Conservation (phyloP, 177 flowering plant species). For the Tripterygium wilfordii region DNA sequence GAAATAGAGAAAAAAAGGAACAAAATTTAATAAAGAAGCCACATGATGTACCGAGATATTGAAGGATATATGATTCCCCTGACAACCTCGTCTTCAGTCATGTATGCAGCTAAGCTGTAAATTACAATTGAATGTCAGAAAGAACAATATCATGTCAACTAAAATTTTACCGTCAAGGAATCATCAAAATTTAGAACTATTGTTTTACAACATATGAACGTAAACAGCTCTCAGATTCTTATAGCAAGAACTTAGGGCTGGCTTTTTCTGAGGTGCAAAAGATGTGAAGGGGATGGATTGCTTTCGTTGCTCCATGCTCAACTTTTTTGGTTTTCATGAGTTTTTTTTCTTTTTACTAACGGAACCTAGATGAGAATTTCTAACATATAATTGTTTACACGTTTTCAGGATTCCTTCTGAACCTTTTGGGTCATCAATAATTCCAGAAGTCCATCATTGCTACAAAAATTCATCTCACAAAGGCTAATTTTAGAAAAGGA, state of each 20-base stretch:
- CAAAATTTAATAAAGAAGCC: background rate
- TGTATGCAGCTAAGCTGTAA: constrained; percentile 85
- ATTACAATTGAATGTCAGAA: constrained; percentile 8
- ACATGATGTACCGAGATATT: constrained; percentile 61
- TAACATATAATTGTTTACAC: too few relatives aligned
- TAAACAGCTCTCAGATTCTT: background rate
- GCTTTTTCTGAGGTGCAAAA: too few relatives aligned
- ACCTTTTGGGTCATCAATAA: too few relatives aligned
- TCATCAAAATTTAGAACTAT: background rate
- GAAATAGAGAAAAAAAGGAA: too few relatives aligned
- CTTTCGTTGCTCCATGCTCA: too few relatives aligned
- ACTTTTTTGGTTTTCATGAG: too few relatives aligned
- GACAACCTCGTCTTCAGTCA: constrained; percentile 87
- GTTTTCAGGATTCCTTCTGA: too few relatives aligned
- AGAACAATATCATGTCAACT: background rate
- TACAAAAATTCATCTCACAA: background rate
- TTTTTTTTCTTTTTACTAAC: too few relatives aligned
- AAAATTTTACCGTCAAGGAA: too few relatives aligned
- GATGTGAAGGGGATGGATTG: too few relatives aligned
- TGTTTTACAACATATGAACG: background rate
- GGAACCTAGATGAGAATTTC: too few relatives aligned
- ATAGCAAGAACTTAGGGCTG: too few relatives aligned
- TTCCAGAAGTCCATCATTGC: background rate
- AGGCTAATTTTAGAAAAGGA: constrained; percentile 2
- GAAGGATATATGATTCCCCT: constrained; percentile 81